A percentile compares a stretch with the other conserved stretches of the same genome.
Conservation (phyloP, 169 alveolate species). For the Cryptosporidium baileyi region DNA sequence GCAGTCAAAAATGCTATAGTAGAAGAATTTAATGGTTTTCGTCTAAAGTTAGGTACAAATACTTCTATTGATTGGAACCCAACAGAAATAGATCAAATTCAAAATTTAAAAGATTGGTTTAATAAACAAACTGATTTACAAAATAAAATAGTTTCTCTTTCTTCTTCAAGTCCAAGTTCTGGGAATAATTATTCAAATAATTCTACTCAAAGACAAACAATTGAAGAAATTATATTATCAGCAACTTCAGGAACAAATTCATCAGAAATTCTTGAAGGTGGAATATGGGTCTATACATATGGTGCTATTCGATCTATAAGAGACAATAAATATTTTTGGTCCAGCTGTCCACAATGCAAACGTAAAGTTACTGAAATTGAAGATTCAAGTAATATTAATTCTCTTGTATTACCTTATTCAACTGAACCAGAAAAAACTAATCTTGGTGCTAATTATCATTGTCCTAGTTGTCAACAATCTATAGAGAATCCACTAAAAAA, state of each 20-base stretch:
- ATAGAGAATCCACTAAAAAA: slow-evolving; percentile 53
- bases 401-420: slow-evolving; percentile 41
- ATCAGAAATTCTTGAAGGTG: slow-evolving; percentile 31
- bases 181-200: neutral
- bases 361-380: slow-evolving; percentile 67
- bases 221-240: slow-evolving; percentile 37
- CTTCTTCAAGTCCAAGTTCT: slow-evolving; percentile 44
- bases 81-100: neutral
- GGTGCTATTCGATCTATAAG: slow-evolving; percentile 56
- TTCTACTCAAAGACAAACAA: slow-evolving; percentile 10
- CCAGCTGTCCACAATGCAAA: slow-evolving; percentile 58
- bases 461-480: slow-evolving; percentile 66
- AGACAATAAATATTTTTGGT: slow-evolving; percentile 56
- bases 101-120: slow-evolving; percentile 34
- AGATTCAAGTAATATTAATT: slow-evolving; percentile 33
- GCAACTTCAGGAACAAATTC: slow-evolving; percentile 64
- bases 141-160: slow-evolving; percentile 21
- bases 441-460: slow-evolving; percentile 57
- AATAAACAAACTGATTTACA: slow-evolving; percentile 9
- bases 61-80: slow-evolving; percentile 66
- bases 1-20: slow-evolving; percentile 63
- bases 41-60: slow-evolving; percentile 35
- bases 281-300: slow-evolving; percentile 60
- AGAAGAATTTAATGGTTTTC: slow-evolving; percentile 56
- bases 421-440: neutral